These are phyloP conservation scores for Epichloe uncinata DNA, from an alignment of 2,329 filamentous ascomycete genomes.

Conservation along the genomic window DNA sequence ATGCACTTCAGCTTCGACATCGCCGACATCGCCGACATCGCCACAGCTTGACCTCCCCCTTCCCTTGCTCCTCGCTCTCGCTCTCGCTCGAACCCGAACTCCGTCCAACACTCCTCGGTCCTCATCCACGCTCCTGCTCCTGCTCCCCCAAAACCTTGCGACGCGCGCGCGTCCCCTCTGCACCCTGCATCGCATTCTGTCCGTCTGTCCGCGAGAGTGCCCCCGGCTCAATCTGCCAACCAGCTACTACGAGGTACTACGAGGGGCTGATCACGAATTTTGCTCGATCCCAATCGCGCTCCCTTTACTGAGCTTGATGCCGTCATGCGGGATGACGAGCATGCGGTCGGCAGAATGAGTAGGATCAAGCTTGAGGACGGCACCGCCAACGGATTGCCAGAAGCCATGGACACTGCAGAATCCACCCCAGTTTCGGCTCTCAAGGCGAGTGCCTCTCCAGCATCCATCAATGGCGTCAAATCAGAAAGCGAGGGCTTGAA, in stretches of 20 bases:
- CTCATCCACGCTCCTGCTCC: neutral
- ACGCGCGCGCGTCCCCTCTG: neutral
- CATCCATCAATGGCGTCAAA: slow-evolving; percentile 33
- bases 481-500: slow-evolving; percentile 26
- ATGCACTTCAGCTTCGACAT: slow-evolving; percentile 8
- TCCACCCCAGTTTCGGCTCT: slow-evolving; percentile 24
- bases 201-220: neutral
- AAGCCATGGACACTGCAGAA: slow-evolving; percentile 29
- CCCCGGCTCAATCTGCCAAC: neutral
- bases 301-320: slow-evolving; percentile 3
- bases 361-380: slow-evolving; percentile 31
- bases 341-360: slow-evolving; percentile 28
- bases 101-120: neutral
- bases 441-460: slow-evolving; percentile 22
- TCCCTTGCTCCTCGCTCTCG: neutral
- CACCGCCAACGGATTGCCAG: slow-evolving; percentile 20
- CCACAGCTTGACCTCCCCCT: neutral
- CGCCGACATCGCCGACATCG: neutral
- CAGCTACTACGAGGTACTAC: neutral
- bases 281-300: neutral
- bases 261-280: too few relatives aligned
- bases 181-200: neutral
- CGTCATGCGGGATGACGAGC: slow-evolving; percentile 29
- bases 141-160: neutral
- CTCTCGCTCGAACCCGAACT: neutral